A percentile compares a stretch with the other conserved stretches of the same genome.
These are phyloP conservation scores for Nannochloropsis salina DNA, from an alignment of 108 stramenopile species.

Conservation along the genomic window DNA sequence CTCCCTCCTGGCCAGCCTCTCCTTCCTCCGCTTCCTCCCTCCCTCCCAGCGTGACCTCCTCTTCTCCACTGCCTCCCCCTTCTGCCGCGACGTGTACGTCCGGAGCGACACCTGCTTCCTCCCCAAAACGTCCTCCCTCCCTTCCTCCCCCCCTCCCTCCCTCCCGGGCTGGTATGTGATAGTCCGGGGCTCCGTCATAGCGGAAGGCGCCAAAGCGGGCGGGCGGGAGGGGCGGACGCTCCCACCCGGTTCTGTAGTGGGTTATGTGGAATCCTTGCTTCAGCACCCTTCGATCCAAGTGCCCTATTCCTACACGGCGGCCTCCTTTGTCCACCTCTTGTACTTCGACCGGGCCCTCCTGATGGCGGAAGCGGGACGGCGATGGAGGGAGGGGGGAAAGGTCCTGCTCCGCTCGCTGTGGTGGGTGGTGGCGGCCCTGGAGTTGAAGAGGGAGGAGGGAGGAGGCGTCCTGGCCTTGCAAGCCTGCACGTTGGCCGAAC, in stretches of 20 bases:
- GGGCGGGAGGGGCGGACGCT: neutral
- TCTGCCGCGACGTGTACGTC: neutral
- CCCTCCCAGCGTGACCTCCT: neutral
- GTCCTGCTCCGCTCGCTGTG: neutral
- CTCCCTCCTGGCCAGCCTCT: neutral
- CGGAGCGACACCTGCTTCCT: neutral
- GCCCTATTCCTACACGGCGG: slow-evolving; percentile 11
- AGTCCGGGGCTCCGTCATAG: neutral
- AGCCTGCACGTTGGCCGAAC: neutral
- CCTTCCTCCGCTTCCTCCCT: neutral
- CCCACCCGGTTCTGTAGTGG: neutral
- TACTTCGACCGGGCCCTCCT: neutral
- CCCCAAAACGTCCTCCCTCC: neutral
- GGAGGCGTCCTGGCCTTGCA: neutral
- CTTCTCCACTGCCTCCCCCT: neutral
- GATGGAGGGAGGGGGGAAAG: too few species aligned
- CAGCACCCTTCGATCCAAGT: neutral
- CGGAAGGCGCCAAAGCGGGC: neutral
- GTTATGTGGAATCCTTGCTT: neutral
- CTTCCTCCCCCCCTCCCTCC: too few species aligned
- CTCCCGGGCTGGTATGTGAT: neutral
- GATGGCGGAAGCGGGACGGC: neutral
- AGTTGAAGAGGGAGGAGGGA: neutral
- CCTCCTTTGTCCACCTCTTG: slow-evolving; percentile 7
- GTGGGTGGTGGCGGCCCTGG: slow-evolving; percentile 4